These are phyloP conservation scores for Paracorniculantispora psalliotae DNA, from an alignment of 2,329 filamentous ascomycete genomes.

Conservation along the genomic window DNA sequence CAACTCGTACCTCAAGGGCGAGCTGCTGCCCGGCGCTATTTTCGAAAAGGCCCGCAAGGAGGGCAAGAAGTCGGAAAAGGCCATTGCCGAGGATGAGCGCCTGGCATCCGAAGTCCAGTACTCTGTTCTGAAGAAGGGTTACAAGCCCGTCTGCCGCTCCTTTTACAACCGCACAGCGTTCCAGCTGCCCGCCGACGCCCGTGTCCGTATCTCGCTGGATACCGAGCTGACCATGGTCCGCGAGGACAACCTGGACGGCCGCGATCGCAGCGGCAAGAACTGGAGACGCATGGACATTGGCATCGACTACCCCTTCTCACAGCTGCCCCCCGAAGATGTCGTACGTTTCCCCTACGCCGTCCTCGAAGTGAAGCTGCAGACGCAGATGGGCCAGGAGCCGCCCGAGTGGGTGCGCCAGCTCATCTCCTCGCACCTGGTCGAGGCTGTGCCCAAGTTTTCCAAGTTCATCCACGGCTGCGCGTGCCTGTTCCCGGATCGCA, in stretches of 20 bases:
- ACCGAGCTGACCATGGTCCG: constrained; percentile 93
- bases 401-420: constrained; percentile 95
- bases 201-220: constrained; percentile 93
- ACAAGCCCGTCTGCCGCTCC: constrained; percentile 84
- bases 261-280: constrained; percentile 71
- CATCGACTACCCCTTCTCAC: constrained; percentile 89
- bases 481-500: constrained; percentile 77
- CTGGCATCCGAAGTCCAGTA: constrained; percentile 92
- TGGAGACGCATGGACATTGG: constrained; percentile 98
- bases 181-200: constrained; percentile 90
- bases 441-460: constrained; percentile 98
- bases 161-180: constrained; percentile 99
- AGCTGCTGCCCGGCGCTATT: constrained; percentile 78
- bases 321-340: constrained; percentile 78
- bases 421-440: constrained; percentile 87
- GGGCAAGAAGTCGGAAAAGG: constrained; percentile 86
- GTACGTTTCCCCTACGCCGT: constrained; percentile 94
- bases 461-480: constrained; percentile 98
- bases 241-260: constrained; percentile 89
- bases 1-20: constrained; percentile 81
- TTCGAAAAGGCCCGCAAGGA: constrained; percentile 97
- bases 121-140: constrained; percentile 78
- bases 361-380: constrained; percentile 95
- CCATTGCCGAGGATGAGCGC: constrained; percentile 86
- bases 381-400: constrained; percentile 88